These are phyloP conservation scores for Fusarium piperis DNA, from an alignment of 2,329 filamentous ascomycete genomes.

Conservation along the genomic window DNA sequence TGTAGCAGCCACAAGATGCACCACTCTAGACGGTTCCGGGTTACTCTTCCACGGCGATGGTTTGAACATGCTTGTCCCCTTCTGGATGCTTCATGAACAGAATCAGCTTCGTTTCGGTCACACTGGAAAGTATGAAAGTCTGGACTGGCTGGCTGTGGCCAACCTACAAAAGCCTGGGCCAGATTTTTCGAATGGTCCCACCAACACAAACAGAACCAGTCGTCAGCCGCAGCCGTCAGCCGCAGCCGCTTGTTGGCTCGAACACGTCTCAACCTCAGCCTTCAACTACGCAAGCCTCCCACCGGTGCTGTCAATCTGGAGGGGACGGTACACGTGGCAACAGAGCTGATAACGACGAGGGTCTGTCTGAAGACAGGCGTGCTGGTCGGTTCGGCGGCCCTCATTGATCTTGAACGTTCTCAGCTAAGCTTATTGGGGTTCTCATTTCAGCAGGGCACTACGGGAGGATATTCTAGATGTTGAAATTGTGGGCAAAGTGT, in stretches of 20 bases:
- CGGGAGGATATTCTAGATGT: not conserved
- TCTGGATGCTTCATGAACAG: not conserved
- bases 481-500: not conserved
- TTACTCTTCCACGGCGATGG: not conserved
- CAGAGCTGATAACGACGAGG: not conserved
- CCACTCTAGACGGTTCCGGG: not conserved
- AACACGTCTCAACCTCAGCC: not conserved
- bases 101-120: not conserved
- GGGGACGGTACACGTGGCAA: not conserved
- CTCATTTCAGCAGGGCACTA: not conserved
- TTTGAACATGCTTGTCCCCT: not conserved
- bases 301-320: not conserved
- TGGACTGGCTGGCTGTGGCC: not conserved
- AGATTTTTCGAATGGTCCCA: not conserved
- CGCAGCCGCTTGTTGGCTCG: not conserved
- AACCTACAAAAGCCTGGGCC: not conserved
- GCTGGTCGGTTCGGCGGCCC: not conserved
- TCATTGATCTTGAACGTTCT: not conserved
- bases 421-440: not conserved
- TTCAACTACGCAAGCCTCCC: not conserved
- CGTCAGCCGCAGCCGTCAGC: not conserved
- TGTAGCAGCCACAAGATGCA: not conserved
- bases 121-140: not conserved
- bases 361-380: not conserved
- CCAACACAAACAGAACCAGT: not conserved